Evolutionary conservation across 2,329 filamentous ascomycete species (phyloP).

Genomic region (Lizonia empirigonia): DNA sequence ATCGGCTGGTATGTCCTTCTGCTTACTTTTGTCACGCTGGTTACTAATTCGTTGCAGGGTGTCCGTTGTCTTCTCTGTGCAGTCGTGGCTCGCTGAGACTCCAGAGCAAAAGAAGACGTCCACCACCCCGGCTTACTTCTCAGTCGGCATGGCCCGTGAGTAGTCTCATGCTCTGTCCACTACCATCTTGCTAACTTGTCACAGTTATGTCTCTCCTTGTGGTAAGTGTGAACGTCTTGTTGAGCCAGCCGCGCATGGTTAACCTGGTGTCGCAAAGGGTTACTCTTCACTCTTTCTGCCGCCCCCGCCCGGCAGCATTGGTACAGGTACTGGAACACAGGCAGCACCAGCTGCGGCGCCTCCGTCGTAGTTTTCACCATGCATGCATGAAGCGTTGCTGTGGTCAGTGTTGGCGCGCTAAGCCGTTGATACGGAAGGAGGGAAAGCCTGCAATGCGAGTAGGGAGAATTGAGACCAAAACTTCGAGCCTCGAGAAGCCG

Average conservation of each 20-base stretch:
- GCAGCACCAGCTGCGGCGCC: conserved; percentile 57
- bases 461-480: not conserved
- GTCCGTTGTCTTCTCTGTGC: conserved; percentile 73
- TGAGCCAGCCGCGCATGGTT: conserved; percentile 7
- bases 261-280: conserved; percentile 49
- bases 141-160: conserved; percentile 78
- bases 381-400: conserved; percentile 15
- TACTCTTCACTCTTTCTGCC: conserved; percentile 71
- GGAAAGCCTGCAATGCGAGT: not conserved
- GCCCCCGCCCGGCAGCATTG: conserved; percentile 50
- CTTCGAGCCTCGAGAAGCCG: not conserved
- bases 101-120: conserved; percentile 67
- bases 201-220: conserved; percentile 54
- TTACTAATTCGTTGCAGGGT: conserved; percentile 58
- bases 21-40: conserved; percentile 12
- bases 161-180: conserved; percentile 24
- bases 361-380: conserved; percentile 40
- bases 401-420: conserved; percentile 10
- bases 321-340: conserved; percentile 52
- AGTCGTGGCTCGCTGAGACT: conserved; percentile 79
- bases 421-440: conserved; percentile 10
- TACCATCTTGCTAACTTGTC: conserved; percentile 15
- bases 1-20: conserved; percentile 62
- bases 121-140: conserved; percentile 74
- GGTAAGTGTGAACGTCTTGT: conserved; percentile 40